phyloP scores from a whole-genome alignment of 2,329 filamentous ascomycete species.

The Neofusicoccum laricinum region DNA sequence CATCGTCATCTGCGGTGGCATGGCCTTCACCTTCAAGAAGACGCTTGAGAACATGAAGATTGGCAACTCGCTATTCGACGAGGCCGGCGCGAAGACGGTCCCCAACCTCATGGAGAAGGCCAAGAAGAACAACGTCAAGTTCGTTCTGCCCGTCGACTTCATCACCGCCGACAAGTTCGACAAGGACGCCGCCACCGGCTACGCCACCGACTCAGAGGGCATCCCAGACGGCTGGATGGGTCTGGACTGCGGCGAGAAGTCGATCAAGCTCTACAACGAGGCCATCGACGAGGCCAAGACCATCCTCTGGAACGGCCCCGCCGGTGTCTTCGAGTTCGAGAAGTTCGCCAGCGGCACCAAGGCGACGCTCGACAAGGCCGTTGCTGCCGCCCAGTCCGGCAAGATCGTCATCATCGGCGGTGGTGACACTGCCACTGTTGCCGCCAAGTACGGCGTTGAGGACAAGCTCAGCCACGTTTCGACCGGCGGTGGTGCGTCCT shows the following conservation, averaged over 20 bases:
- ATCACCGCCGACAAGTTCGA: conserved; percentile 94
- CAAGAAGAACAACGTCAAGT: conserved; percentile 91
- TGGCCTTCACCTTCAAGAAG: conserved; percentile 99
- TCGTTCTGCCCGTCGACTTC: conserved; percentile 93
- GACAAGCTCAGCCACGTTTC: conserved; percentile 98
- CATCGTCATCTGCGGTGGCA: conserved; percentile 92
- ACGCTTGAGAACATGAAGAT: conserved; percentile 89
- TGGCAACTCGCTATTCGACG: conserved; percentile 87
- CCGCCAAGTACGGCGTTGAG: conserved; percentile 94
- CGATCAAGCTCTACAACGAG: conserved; percentile 80
- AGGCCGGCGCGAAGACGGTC: conserved; percentile 90
- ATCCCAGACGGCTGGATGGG: conserved; percentile 99
- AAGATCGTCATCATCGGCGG: conserved; percentile 98
- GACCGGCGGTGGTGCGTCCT: conserved; percentile 89
- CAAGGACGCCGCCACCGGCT: conserved; percentile 75
- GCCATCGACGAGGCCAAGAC: conserved; percentile 88
- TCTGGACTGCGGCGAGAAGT: conserved; percentile 89
- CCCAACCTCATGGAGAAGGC: conserved; percentile 87
- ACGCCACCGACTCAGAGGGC: conserved; percentile 80
- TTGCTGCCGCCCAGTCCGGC: conserved; percentile 73
- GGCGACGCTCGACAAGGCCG: conserved; percentile 83
- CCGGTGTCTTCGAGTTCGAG: conserved; percentile 96
- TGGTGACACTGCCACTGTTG: conserved; percentile 96
- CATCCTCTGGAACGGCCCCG: conserved; percentile 97
- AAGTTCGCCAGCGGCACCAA: conserved; percentile 92